Percentiles rank a stretch among this genome's conserved stretches.
phyloP scores from a whole-genome alignment of 1,284 basidiomycete genomes.

The Fomitopsis betulina region DNA sequence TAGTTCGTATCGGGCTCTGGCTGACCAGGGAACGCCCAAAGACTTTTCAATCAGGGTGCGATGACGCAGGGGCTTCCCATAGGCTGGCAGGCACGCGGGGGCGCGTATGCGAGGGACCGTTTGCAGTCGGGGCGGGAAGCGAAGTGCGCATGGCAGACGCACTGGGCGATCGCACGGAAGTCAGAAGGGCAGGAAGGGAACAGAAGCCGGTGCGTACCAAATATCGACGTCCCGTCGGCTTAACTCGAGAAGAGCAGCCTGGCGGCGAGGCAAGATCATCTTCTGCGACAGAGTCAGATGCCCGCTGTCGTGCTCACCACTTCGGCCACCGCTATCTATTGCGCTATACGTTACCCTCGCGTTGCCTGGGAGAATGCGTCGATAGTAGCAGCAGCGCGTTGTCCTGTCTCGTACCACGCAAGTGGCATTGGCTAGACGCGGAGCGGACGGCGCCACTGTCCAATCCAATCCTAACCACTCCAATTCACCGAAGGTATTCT shows the following conservation, averaged over 20 bases:
- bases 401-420: background rate
- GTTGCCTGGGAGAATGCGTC: background rate
- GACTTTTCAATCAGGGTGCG: background rate
- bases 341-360: background rate
- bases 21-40: background rate
- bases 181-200: slow-evolving; percentile 7
- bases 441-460: background rate
- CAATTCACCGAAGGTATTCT: background rate
- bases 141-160: background rate
- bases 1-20: background rate
- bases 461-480: background rate
- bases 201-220: slow-evolving; percentile 3
- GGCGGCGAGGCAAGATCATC: slow-evolving; percentile 4
- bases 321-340: slow-evolving; percentile 1
- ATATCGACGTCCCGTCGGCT: slow-evolving; percentile 11
- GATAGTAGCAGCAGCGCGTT: background rate
- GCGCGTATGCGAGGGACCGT: background rate
- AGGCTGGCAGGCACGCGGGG: background rate
- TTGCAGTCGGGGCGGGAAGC: background rate
- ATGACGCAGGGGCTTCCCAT: slow-evolving; percentile 3
- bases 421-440: background rate
- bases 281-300: slow-evolving; percentile 4
- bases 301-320: background rate
- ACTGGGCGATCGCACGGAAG: background rate
- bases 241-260: slow-evolving; percentile 7